Evolutionary conservation across 495 filamentous ascomycete genomes (phyloP).

Genomic region (Parmelia sp.): DNA sequence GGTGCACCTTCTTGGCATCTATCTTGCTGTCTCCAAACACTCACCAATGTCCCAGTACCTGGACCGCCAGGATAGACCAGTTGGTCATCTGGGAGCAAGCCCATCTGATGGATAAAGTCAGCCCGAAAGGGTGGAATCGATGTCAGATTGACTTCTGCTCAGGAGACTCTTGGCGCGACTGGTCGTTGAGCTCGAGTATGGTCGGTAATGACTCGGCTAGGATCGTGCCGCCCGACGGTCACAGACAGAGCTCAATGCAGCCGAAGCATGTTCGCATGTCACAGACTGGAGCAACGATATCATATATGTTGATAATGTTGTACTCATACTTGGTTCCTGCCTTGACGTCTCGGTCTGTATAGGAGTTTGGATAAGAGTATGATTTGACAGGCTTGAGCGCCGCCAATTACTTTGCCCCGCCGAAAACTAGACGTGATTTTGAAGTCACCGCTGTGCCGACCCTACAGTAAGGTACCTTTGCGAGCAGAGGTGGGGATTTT

Average conservation of each 20-base stretch:
- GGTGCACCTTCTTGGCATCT: slow-evolving; percentile 12
- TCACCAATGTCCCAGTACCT: slow-evolving; percentile 3
- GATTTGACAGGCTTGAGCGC: too few relatives aligned
- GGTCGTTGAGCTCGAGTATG: slow-evolving; percentile 8
- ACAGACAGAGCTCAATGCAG: slow-evolving; percentile 10
- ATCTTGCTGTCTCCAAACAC: slow-evolving; percentile 12
- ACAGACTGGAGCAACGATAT: slow-evolving; percentile 12
- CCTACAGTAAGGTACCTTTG: too few relatives aligned
- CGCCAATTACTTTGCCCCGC: too few relatives aligned
- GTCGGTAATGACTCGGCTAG: slow-evolving; percentile 6
- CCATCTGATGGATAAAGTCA: not conserved
- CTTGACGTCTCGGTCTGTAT: too few relatives aligned
- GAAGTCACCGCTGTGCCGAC: too few relatives aligned
- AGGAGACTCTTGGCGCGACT: slow-evolving; percentile 7
- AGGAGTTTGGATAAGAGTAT: too few relatives aligned
- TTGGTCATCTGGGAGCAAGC: slow-evolving; percentile 11
- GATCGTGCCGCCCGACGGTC: slow-evolving; percentile 10
- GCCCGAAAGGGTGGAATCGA: slow-evolving; percentile 7
- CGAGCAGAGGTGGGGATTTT: too few relatives aligned
- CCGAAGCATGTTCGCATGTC: slow-evolving; percentile 13
- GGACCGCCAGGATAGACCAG: slow-evolving; percentile 6
- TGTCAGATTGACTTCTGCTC: slow-evolving; percentile 13
- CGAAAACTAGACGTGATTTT: too few relatives aligned
- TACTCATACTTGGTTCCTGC: too few relatives aligned
- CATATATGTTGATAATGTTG: too few relatives aligned